Evolutionary conservation across 257 asterid genomes (phyloP), one percentile per base, ranked within the genome.

Genomic region (Solanum ossicruentum): DNA sequence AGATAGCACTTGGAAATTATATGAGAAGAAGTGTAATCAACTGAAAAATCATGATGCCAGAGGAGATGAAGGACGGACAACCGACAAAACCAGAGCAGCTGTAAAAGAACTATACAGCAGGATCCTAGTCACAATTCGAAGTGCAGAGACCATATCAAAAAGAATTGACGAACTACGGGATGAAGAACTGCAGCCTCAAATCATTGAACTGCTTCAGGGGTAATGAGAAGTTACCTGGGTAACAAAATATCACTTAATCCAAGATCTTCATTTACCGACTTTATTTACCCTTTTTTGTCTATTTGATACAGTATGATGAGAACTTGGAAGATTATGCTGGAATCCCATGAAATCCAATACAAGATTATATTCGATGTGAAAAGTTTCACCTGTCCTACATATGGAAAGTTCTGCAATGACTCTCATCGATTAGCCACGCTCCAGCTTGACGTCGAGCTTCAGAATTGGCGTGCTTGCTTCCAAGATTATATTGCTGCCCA

Each of bases 171-270:
- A 93, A 56, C 93, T 93, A 87, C 91, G 95, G 81, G 98, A 92
- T 69, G 95, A 96, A 75, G 99, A 96, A 73, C 87, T 96, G 72
- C 95, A 94, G 88, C 99, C 98, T n/a, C 99, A 96, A 84, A 89
- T 96, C 58, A 85, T 86, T 82, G 98, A 96, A 86, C 89, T 96
- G 56, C 95, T 94, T 79, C 96, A 89, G 86, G 99, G 98, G 99
- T 95, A 93, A 89, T 84, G 66, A 51, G 77, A 57, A 51, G 36
- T 75, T 56, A 43, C 82, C 41, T 41, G 15, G 45, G 55, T 67
- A 57, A 63, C 75, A 85, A 54, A 47, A 55, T 39, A 84, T 78
- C 65, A 52, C 18, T 78, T 52, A 17, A 52, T 78, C 7, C 18
- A 78, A 52, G 66, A 78, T 52, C 65, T 63, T 10, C 73, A 57